Percentiles rank a stretch among this genome's conserved stretches.
Conservation (phyloP, 106 monocot species). For the Dendrobium huoshanense region DNA sequence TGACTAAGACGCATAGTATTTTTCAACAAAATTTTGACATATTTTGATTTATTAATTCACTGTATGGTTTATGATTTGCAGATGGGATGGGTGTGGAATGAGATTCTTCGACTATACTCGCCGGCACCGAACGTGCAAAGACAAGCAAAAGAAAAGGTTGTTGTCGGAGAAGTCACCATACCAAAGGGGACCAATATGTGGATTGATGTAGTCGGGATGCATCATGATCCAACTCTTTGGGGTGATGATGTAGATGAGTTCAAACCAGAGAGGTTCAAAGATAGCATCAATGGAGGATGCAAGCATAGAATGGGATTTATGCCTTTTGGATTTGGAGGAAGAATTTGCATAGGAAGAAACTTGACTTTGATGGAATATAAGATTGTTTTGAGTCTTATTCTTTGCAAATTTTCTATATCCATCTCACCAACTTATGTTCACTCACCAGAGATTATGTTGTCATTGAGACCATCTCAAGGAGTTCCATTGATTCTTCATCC, state of each 20-base stretch:
- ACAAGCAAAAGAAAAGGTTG: slow-evolving; percentile 53
- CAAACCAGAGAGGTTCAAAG: slow-evolving; percentile 67
- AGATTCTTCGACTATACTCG: slow-evolving; percentile 57
- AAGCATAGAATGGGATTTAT: slow-evolving; percentile 64
- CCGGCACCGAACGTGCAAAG: slow-evolving; percentile 63
- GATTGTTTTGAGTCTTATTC: slow-evolving; percentile 49
- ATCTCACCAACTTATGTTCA: slow-evolving; percentile 50
- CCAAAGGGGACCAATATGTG: slow-evolving; percentile 79
- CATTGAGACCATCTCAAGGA: slow-evolving; percentile 50
- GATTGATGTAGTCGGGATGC: slow-evolving; percentile 62
- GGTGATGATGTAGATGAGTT: slow-evolving; percentile 68
- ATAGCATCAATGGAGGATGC: slow-evolving; percentile 39
- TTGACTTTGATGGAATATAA: slow-evolving; percentile 56
- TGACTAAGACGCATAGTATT: no score
- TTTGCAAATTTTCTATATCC: slow-evolving; percentile 31
- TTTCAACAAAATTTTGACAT: no score
- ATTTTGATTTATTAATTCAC: no score
- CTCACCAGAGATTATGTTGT: slow-evolving; percentile 41
- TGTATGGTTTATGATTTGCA: slow-evolving; percentile 9
- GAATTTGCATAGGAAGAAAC: slow-evolving; percentile 68
- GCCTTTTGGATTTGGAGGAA: slow-evolving; percentile 66
- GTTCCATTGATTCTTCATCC: slow-evolving; percentile 33
- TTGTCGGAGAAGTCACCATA: slow-evolving; percentile 25
- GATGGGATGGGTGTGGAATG: slow-evolving; percentile 76
- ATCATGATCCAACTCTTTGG: slow-evolving; percentile 67